Evolutionary conservation across 805 yeast species (phyloP).

Genomic region (Candida taoyuanica): DNA sequence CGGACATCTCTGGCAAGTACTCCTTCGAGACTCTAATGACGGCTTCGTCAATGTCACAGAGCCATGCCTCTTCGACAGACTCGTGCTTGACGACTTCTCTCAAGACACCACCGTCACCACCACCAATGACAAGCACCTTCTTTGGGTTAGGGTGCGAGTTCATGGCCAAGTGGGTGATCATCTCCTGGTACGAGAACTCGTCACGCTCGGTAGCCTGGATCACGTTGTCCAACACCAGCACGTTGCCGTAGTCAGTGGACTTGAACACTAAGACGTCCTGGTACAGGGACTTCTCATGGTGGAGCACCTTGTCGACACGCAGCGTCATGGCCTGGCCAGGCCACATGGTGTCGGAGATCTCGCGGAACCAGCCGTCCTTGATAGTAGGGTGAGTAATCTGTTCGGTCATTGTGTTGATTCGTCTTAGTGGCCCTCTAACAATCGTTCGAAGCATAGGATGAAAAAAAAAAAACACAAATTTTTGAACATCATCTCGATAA

Average conservation of each 20-base stretch:
- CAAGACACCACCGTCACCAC: slow-evolving; percentile 98
- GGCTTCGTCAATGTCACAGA: slow-evolving; percentile 94
- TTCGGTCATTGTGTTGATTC: slow-evolving; percentile 27
- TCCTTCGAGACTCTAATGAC: slow-evolving; percentile 83
- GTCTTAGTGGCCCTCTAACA: neutral
- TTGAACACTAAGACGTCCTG: slow-evolving; percentile 94
- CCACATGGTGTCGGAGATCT: slow-evolving; percentile 93
- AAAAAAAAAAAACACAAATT: neutral
- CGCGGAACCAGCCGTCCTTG: slow-evolving; percentile 93
- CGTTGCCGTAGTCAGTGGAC: slow-evolving; percentile 92
- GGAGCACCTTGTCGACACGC: slow-evolving; percentile 80
- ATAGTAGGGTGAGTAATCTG: slow-evolving; percentile 41
- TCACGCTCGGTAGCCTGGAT: slow-evolving; percentile 97
- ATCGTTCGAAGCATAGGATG: neutral
- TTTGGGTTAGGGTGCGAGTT: slow-evolving; percentile 94
- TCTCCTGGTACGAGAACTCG: slow-evolving; percentile 96
- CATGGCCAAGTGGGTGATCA: slow-evolving; percentile 92
- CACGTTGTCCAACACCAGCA: slow-evolving; percentile 88
- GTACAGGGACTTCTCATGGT: slow-evolving; percentile 79
- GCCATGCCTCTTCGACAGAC: slow-evolving; percentile 78
- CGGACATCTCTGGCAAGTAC: slow-evolving; percentile 84
- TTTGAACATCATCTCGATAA: neutral
- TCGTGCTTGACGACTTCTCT: slow-evolving; percentile 92
- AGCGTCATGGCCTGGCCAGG: slow-evolving; percentile 98
- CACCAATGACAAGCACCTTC: slow-evolving; percentile 92